Evolutionary conservation across 78 protist genomes (phyloP).

Genomic region (slime mould (Dictyostelium discoideum)): dicty_2.7 NC_007089.4:4694501-4695000

Average conservation of each 20-base stretch:
- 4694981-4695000: constrained; percentile 78
- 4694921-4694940: constrained; percentile 66
- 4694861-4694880: too few relatives aligned
- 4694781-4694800: constrained; percentile 83
- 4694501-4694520: constrained; percentile 57
- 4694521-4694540: constrained; percentile 67
- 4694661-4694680: constrained; percentile 12
- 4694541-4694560: constrained; percentile 51
- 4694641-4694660: constrained; percentile 78
- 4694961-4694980: constrained; percentile 36
- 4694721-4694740: constrained; percentile 83
- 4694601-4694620: constrained; percentile 38
- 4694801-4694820: constrained; percentile 76
- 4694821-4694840: constrained; percentile 72
- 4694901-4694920: background rate
- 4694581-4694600: constrained; percentile 84
- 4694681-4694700: constrained; percentile 37
- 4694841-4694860: background rate
- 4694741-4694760: constrained; percentile 79
- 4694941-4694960: constrained; percentile 52
- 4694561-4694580: constrained; percentile 70
- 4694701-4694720: constrained; percentile 56
- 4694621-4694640: constrained; percentile 81
- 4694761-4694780: constrained; percentile 28
- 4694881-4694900: background rate